Conservation (phyloP, 345 rosid genomes). For the Aurinia saxatilis region DNA sequence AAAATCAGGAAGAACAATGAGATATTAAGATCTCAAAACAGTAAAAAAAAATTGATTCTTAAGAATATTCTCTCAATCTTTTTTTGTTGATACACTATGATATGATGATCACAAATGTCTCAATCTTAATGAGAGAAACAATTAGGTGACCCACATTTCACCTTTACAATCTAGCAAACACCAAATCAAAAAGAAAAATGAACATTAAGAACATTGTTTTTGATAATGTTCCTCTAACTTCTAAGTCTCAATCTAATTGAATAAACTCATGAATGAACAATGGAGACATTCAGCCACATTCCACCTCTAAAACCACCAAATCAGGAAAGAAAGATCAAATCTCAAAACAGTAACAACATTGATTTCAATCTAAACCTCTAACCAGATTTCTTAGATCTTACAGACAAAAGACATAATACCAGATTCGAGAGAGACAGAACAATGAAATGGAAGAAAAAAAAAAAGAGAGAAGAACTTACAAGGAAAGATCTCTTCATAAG, state of each 20-base stretch:
- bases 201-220: too few species aligned
- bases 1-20: background rate
- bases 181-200: constrained; percentile 8
- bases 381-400: constrained; percentile 19
- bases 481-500: constrained; percentile 75
- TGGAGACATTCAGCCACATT: too few species aligned
- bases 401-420: background rate
- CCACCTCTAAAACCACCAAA: too few species aligned
- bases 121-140: constrained; percentile 9
- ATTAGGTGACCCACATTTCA: background rate
- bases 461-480: too few species aligned
- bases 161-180: constrained; percentile 2
- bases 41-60: background rate
- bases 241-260: too few species aligned
- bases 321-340: too few species aligned
- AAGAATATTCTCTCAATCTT: background rate
- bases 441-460: too few species aligned
- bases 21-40: background rate
- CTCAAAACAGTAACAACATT: too few species aligned
- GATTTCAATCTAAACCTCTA: background rate
- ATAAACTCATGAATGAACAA: too few species aligned
- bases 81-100: constrained; percentile 11
- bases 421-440: constrained; percentile 6
- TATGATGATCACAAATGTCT: background rate
- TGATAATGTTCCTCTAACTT: too few species aligned